Conservation (phyloP, 768 basidiomycete species). For the Mycena vulgaris region DNA sequence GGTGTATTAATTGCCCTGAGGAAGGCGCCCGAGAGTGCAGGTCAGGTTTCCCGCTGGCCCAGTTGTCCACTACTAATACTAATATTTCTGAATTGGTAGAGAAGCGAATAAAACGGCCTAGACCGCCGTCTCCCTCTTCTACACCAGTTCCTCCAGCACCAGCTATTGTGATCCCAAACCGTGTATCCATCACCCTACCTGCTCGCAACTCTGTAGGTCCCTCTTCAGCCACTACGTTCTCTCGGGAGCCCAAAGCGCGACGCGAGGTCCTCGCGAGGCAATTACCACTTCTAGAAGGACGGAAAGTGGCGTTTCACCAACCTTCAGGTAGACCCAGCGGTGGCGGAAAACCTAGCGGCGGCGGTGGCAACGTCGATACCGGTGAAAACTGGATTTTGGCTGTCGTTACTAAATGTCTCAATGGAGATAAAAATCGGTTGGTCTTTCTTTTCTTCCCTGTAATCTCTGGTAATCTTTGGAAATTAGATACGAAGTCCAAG, state of each 20-base stretch:
- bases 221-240: slow-evolving; percentile 62
- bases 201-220: slow-evolving; percentile 74
- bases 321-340: slow-evolving; percentile 68
- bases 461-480: slow-evolving; percentile 6
- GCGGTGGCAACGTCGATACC: slow-evolving; percentile 47
- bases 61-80: not conserved
- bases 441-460: slow-evolving; percentile 23
- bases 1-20: slow-evolving; percentile 80
- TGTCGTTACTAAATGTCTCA: slow-evolving; percentile 78
- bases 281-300: slow-evolving; percentile 77
- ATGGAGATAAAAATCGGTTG: slow-evolving; percentile 80
- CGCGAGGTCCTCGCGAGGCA: slow-evolving; percentile 75
- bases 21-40: slow-evolving; percentile 79
- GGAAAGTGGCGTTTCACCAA: slow-evolving; percentile 88
- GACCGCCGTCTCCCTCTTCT: slow-evolving; percentile 77
- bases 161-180: slow-evolving; percentile 51
- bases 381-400: slow-evolving; percentile 87
- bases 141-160: slow-evolving; percentile 62
- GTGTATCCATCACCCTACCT: slow-evolving; percentile 71
- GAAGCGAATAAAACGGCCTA: slow-evolving; percentile 84
- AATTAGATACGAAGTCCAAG: slow-evolving; percentile 87
- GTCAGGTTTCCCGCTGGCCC: slow-evolving; percentile 50
- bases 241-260: slow-evolving; percentile 78
- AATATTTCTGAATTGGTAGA: slow-evolving; percentile 54
- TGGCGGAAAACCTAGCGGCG: slow-evolving; percentile 40